Base-by-base conservation (phyloP, 257 asterid species). In the Nicotiana sylvestris region DNA sequence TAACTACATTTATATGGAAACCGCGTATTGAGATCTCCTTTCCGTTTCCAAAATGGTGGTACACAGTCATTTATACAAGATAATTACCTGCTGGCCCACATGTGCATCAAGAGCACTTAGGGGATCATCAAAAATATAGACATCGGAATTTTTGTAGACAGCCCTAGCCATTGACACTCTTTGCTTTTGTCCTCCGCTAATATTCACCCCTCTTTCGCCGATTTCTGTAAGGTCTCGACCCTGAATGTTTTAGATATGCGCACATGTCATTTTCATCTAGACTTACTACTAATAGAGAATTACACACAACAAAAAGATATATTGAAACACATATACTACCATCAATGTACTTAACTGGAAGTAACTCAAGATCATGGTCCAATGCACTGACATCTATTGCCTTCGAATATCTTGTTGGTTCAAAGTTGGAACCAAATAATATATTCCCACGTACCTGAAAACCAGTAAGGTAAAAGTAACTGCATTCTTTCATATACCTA, bases 111-210 rank as follows among this genome's bases (percentile, higher is more conserved):
- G 93, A 76, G 98, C 98, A 74, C 98, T 92, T 77, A 95, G 88
- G 15, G 98, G 98, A 86, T 95, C 98, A 78, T 95, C 98, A 83
- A 95, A 95, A 81, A 95, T 87, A 87, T 91, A 95, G 64, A 95
- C 93, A 92, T 95, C 98, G 5, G 98, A 91, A 85, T 90, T 79
- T 25, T 96, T 90, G 88, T 95, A 95, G 68, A 95, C 95, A 66
- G 98, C 98, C 87, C 98, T 89, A 53, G 98, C 98, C 94, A 95
- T 89, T 16, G 98, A 93, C 85, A 95, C 93, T 91, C 98, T 90
- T 83, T 95, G 98, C 88, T 92, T 95, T 88, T 95, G 98, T 67
- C 98, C 98, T 81, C 98, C 98, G 74, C 98, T 95, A 81, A 95
- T 93, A 83, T 92, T 95, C 21, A 93, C 95, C 77, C 98, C 98